A percentile compares a stretch with the other conserved stretches of the same genome.
Evolutionary conservation across 495 filamentous ascomycete species (phyloP).

Genomic region (Aspergillus cavernicola): DNA sequence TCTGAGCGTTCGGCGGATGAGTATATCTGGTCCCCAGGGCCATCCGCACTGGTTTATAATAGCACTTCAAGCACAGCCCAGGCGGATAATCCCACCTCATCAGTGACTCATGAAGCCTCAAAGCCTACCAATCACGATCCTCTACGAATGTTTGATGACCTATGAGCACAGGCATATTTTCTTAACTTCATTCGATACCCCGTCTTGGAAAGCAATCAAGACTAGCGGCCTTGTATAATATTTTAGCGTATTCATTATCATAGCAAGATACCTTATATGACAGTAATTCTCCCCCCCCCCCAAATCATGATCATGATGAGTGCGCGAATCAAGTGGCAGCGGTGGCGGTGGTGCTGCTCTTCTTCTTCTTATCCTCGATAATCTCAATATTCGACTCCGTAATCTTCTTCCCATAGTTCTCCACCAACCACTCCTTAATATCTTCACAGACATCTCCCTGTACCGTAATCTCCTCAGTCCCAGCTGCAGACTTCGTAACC

Average conservation of each 20-base stretch:
- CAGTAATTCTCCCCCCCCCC: not conserved
- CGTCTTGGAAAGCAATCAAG: not conserved
- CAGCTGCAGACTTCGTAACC: conserved; percentile 82
- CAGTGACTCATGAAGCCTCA: not conserved
- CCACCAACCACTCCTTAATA: conserved; percentile 82
- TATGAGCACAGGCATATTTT: conserved; percentile 19
- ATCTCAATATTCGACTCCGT: conserved; percentile 93
- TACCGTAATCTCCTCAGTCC: conserved; percentile 94
- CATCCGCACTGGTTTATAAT: conserved; percentile 19
- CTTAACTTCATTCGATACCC: not conserved
- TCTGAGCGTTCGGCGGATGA: not conserved
- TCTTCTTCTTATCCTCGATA: conserved; percentile 91
- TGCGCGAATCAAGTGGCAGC: conserved; percentile 27
- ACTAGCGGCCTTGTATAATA: not conserved
- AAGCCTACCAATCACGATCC: conserved; percentile 24
- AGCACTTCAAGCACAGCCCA: conserved; percentile 10
- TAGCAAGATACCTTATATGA: not conserved
- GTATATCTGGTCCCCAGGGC: conserved; percentile 15
- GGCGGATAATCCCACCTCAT: conserved; percentile 8
- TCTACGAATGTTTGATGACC: conserved; percentile 32
- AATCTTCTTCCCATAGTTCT: conserved; percentile 74
- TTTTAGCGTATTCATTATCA: conserved; percentile 1
- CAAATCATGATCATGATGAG: conserved; percentile 17
- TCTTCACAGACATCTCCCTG: conserved; percentile 97
- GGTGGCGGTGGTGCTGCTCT: conserved; percentile 28